These are phyloP conservation scores for Neurospora sp. DNA, from an alignment of 495 filamentous ascomycete genomes.

Conservation along the genomic window DNA sequence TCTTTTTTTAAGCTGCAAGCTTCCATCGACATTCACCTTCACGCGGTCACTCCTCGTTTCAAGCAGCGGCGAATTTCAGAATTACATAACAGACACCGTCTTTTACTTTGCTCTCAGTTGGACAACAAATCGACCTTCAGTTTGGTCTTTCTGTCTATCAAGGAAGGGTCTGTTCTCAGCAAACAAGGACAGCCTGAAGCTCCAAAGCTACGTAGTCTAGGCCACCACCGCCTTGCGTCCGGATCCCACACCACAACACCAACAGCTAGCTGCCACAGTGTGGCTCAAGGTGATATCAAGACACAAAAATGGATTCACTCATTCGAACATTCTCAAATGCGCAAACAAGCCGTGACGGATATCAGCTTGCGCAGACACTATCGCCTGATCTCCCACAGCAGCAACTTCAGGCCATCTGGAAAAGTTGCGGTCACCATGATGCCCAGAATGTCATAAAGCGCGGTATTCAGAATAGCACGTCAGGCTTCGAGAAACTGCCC, in stretches of 20 bases:
- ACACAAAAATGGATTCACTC: conserved; percentile 44
- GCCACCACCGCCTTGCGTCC: background rate
- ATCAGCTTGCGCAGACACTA: conserved; percentile 57
- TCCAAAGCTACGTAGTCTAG: background rate
- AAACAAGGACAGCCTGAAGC: background rate
- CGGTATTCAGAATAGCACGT: conserved; percentile 41
- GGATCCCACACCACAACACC: background rate
- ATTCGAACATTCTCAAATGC: conserved; percentile 50
- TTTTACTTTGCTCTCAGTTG: background rate
- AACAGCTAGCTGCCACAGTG: background rate
- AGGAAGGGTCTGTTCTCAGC: background rate
- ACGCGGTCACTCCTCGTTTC: background rate
- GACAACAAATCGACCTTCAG: background rate
- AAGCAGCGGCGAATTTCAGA: background rate
- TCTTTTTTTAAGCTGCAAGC: background rate
- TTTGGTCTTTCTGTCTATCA: background rate
- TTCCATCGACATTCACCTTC: background rate
- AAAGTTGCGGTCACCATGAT: conserved; percentile 46
- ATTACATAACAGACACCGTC: background rate
- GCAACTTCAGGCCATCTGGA: conserved; percentile 53
- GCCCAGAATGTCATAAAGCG: conserved; percentile 50
- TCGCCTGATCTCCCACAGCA: conserved; percentile 51
- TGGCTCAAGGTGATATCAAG: background rate
- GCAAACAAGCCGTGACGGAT: conserved; percentile 46
- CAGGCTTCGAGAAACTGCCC: conserved; percentile 34